A percentile compares a stretch with the other conserved stretches of the same genome.
Evolutionary conservation across 1,284 basidiomycete species (phyloP).

Genomic region (Malassezia restricta): DNA sequence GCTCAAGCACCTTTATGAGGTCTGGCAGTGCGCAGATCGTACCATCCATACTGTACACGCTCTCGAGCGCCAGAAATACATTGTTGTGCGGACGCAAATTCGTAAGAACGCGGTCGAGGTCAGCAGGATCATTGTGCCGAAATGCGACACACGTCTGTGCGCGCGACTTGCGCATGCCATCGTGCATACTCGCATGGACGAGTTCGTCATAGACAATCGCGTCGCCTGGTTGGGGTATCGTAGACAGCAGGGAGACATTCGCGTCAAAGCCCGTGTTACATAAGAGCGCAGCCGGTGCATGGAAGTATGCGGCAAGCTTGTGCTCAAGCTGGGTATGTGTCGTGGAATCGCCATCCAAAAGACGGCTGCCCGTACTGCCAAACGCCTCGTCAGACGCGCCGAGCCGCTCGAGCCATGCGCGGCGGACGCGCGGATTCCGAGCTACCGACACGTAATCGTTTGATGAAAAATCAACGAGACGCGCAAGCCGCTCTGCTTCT

Average conservation of each 20-base stretch:
- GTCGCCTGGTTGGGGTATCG: conserved; percentile 67
- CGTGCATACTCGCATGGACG: conserved; percentile 83
- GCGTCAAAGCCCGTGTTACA: conserved; percentile 95
- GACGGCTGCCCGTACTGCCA: conserved; percentile 76
- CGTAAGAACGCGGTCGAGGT: neutral
- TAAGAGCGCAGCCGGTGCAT: conserved; percentile 55
- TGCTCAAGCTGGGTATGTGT: conserved; percentile 27
- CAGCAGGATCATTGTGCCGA: conserved; percentile 59
- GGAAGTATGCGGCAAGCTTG: conserved; percentile 26
- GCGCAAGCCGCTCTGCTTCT: conserved; percentile 16
- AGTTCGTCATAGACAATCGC: conserved; percentile 72
- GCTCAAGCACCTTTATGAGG: conserved; percentile 56
- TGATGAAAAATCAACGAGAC: conserved; percentile 60
- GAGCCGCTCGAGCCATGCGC: neutral
- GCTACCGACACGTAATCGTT: conserved; percentile 90
- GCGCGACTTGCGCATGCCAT: conserved; percentile 67
- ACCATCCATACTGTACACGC: conserved; percentile 89
- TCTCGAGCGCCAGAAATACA: conserved; percentile 63
- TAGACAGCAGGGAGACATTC: conserved; percentile 75
- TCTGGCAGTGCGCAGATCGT: conserved; percentile 65
- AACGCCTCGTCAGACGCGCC: conserved; percentile 43
- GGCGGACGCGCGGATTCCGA: conserved; percentile 47
- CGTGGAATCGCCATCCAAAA: conserved; percentile 63
- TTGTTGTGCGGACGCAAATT: conserved; percentile 10
- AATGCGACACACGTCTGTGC: conserved; percentile 52